Conservation (phyloP, 495 filamentous ascomycete species). For the Paragyromitra xinjiangensis region DNA sequence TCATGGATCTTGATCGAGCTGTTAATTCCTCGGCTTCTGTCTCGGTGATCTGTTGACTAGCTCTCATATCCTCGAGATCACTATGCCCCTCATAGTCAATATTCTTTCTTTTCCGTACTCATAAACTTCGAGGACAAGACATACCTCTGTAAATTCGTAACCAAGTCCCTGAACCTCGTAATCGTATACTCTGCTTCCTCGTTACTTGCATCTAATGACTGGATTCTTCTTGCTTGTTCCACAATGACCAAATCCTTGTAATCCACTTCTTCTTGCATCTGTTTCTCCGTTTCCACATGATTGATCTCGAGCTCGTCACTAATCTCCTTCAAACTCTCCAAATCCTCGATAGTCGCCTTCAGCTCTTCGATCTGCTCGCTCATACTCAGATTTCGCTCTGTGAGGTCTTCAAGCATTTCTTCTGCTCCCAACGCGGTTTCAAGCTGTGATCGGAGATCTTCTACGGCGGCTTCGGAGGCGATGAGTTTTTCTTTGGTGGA, state of each 20-base stretch:
- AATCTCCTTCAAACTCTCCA: slow-evolving; percentile 87
- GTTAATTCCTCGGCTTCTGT: slow-evolving; percentile 87
- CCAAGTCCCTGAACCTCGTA: slow-evolving; percentile 84
- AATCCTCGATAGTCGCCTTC: slow-evolving; percentile 78
- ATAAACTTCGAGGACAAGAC: background rate
- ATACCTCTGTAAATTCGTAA: slow-evolving; percentile 77
- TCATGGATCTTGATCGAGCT: slow-evolving; percentile 86
- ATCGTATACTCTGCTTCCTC: slow-evolving; percentile 91
- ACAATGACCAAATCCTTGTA: slow-evolving; percentile 77
- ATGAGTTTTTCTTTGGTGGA: slow-evolving; percentile 74
- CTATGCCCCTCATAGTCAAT: slow-evolving; percentile 41
- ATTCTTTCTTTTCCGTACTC: background rate
- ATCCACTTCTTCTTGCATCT: slow-evolving; percentile 92
- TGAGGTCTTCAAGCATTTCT: slow-evolving; percentile 91
- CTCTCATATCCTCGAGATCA: slow-evolving; percentile 89
- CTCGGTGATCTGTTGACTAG: slow-evolving; percentile 89
- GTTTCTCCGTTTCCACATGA: slow-evolving; percentile 89
- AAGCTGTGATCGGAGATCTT: slow-evolving; percentile 89
- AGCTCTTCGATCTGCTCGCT: slow-evolving; percentile 85
- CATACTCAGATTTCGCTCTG: slow-evolving; percentile 81
- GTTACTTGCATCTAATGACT: slow-evolving; percentile 75
- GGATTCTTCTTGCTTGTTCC: slow-evolving; percentile 74
- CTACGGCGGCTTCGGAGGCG: slow-evolving; percentile 76
- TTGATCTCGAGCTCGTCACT: slow-evolving; percentile 94
- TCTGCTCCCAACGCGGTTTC: slow-evolving; percentile 87